phyloP scores from a whole-genome alignment of 202 grass and related monocot species.

The Saccharum hybrid region DNA sequence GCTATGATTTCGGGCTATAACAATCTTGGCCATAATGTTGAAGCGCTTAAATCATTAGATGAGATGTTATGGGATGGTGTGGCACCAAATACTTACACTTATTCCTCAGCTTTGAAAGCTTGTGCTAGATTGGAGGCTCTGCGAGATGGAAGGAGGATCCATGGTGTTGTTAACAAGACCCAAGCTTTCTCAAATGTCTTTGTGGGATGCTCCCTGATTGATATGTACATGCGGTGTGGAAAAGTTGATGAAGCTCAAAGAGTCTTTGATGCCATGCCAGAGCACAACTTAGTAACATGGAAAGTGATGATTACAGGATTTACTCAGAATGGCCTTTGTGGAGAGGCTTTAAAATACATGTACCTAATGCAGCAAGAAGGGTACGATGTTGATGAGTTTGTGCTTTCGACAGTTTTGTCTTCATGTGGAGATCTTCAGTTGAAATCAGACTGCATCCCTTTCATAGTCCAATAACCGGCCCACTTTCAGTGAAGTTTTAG shows the following conservation, averaged over 20 bases:
- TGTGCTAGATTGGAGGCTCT: constrained; percentile 77
- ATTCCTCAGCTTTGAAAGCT: constrained; percentile 86
- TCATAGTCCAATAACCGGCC: no score
- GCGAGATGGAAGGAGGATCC: constrained; percentile 71
- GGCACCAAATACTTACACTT: constrained; percentile 85
- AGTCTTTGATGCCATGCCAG: constrained; percentile 77
- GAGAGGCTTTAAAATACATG: constrained; percentile 82
- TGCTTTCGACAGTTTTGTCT: constrained; percentile 66
- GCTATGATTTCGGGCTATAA: constrained; percentile 89
- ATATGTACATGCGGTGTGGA: constrained; percentile 96
- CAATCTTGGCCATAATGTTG: constrained; percentile 63
- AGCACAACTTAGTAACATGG: constrained; percentile 88
- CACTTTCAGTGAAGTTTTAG: no score
- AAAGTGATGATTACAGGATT: constrained; percentile 88
- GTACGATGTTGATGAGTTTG: constrained; percentile 74
- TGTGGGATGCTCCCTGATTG: constrained; percentile 78
- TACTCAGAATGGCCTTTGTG: constrained; percentile 64
- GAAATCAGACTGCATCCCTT: constrained; percentile 38
- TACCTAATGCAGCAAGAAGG: constrained; percentile 82
- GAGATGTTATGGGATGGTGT: constrained; percentile 92
- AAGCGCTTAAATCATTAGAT: constrained; percentile 78
- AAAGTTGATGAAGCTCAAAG: constrained; percentile 63
- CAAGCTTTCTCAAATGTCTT: constrained; percentile 69
- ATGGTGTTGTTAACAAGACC: constrained; percentile 73
- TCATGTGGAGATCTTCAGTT: constrained; percentile 70